These are phyloP conservation scores for Talaromyces sp. DNA, from an alignment of 2,329 filamentous ascomycete genomes.

Conservation along the genomic window DNA sequence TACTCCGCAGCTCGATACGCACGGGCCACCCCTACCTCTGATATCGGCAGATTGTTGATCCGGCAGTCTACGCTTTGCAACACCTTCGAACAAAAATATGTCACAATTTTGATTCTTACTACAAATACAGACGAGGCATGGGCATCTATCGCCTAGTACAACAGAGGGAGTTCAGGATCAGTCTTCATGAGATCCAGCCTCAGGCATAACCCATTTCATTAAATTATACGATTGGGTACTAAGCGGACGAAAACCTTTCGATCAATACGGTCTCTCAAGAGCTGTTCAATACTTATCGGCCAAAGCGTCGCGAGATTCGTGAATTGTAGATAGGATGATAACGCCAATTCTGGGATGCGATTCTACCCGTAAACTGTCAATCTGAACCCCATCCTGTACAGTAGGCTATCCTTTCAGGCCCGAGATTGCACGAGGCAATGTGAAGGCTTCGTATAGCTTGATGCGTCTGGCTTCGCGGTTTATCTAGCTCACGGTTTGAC, in stretches of 20 bases:
- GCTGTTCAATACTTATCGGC: no score
- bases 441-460: background rate
- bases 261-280: no score
- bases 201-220: background rate
- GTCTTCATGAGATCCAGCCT: background rate
- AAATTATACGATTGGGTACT: no score
- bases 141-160: background rate
- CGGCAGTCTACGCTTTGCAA: background rate
- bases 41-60: background rate
- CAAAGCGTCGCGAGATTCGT: no score
- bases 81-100: no score
- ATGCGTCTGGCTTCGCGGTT: background rate
- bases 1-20: constrained; percentile 3
- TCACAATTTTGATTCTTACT: no score
- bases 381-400: background rate
- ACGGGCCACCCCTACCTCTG: background rate
- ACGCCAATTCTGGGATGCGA: background rate
- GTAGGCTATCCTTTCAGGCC: background rate
- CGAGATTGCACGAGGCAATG: background rate
- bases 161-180: background rate
- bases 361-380: background rate
- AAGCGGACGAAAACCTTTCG: no score
- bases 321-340: no score
- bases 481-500: background rate
- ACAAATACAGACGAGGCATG: background rate